A percentile compares a stretch with the other conserved stretches of the same genome.
Evolutionary conservation across 2,329 filamentous ascomycete genomes (phyloP).

Genomic region (Fonsecaea erecta): DNA sequence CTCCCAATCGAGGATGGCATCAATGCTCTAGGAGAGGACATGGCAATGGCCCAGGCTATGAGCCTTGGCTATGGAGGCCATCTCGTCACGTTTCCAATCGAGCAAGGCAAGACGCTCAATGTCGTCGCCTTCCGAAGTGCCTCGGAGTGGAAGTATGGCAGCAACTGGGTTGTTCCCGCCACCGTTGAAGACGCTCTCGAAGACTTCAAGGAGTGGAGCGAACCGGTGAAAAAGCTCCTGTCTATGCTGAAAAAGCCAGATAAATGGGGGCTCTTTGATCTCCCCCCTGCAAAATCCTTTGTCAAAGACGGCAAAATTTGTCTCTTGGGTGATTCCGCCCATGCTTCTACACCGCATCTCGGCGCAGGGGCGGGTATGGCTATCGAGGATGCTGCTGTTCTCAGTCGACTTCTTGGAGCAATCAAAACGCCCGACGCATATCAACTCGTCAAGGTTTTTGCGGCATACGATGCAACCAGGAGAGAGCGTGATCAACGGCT

Average conservation of each 20-base stretch:
- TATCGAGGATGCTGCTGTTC: constrained; percentile 15
- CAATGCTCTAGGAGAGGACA: background rate
- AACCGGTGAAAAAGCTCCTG: constrained; percentile 12
- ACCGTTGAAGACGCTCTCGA: constrained; percentile 12
- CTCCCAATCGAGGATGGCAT: constrained; percentile 14
- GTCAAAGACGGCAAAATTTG: constrained; percentile 8
- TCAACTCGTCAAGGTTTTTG: constrained; percentile 4
- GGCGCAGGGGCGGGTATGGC: constrained; percentile 19
- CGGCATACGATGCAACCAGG: constrained; percentile 5
- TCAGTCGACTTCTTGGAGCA: constrained; percentile 13
- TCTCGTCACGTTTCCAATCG: constrained; percentile 11
- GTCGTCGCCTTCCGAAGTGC: constrained; percentile 11
- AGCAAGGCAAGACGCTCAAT: constrained; percentile 15
- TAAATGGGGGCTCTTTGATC: constrained; percentile 18
- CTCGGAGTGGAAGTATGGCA: constrained; percentile 10
- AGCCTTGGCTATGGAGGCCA: constrained; percentile 10
- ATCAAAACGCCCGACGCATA: constrained; percentile 1
- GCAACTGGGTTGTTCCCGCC: constrained; percentile 8
- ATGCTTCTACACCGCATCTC: constrained; percentile 16
- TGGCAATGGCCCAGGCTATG: background rate
- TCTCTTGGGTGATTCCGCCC: constrained; percentile 15
- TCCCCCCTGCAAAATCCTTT: constrained; percentile 8
- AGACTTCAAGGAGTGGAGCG: constrained; percentile 15
- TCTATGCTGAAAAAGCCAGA: constrained; percentile 4
- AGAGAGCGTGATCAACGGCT: constrained; percentile 9